Evolutionary conservation across 1,284 basidiomycete genomes (phyloP).

Genomic region (Somion occarium): DNA sequence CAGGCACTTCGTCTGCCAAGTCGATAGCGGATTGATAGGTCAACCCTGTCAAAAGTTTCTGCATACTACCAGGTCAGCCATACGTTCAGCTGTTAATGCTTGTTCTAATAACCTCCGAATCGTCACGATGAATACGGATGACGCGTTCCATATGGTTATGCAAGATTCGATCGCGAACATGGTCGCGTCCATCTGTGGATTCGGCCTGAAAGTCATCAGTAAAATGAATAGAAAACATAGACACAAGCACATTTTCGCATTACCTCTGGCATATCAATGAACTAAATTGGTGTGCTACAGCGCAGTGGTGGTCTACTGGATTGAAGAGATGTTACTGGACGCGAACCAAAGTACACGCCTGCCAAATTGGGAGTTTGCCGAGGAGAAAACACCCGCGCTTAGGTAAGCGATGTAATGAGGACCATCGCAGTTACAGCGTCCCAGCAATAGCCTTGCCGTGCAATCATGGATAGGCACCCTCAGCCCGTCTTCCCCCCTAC

Average conservation of each 20-base stretch:
- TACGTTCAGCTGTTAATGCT: background rate
- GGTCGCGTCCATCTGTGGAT: background rate
- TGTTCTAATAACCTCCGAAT: background rate
- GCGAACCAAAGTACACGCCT: too few relatives aligned
- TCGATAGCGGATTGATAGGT: slow-evolving; percentile 7
- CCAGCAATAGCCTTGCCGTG: background rate
- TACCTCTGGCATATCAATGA: too few relatives aligned
- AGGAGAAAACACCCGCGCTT: background rate
- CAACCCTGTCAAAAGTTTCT: slow-evolving; percentile 11
- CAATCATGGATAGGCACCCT: background rate
- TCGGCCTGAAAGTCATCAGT: background rate
- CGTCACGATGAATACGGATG: background rate
- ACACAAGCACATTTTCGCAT: too few relatives aligned
- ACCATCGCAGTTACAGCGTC: slow-evolving; percentile 3
- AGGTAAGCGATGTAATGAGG: background rate
- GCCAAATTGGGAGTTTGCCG: too few relatives aligned
- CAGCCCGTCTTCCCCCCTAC: background rate
- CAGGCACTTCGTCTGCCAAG: background rate
- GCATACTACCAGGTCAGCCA: background rate
- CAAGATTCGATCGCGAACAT: slow-evolving; percentile 10
- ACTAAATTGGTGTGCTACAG: too few relatives aligned
- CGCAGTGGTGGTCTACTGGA: too few relatives aligned
- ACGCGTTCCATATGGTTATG: slow-evolving; percentile 13
- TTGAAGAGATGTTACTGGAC: too few relatives aligned
- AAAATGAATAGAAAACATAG: too few relatives aligned